Evolutionary conservation across 306 rosid genomes (phyloP).

Genomic region (Sindora glabra): DNA sequence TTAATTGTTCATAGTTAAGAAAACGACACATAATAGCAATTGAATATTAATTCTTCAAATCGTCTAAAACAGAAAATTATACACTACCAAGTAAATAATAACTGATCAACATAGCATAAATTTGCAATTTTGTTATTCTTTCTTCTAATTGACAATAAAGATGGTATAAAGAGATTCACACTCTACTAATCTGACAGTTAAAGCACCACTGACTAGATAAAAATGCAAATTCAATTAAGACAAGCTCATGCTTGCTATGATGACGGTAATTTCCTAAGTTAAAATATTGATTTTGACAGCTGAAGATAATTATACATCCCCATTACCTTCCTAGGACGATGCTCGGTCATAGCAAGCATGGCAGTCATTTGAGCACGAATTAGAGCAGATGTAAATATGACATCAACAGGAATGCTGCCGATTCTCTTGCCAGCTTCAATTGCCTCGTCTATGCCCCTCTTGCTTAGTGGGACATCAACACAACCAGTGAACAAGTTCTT

Average conservation of each 20-base stretch:
- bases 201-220: too few species aligned
- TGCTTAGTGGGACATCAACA: slow-evolving; percentile 92
- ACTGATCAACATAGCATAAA: neutral
- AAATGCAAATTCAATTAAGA: too few species aligned
- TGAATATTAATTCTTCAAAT: slow-evolving; percentile 4
- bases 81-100: neutral
- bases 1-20: slow-evolving; percentile 18
- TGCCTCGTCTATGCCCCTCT: slow-evolving; percentile 96
- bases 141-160: too few species aligned
- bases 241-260: too few species aligned
- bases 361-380: slow-evolving; percentile 99
- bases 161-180: too few species aligned
- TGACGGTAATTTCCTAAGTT: neutral
- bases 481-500: slow-evolving; percentile 97
- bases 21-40: slow-evolving; percentile 4
- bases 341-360: slow-evolving; percentile 99
- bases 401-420: slow-evolving; percentile 89
- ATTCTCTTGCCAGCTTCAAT: slow-evolving; percentile 99
- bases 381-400: slow-evolving; percentile 86
- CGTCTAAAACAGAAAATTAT: too few species aligned
- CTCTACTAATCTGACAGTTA: too few species aligned
- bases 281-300: neutral
- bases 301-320: neutral
- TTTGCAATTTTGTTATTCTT: too few species aligned
- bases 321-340: slow-evolving; percentile 80